Conservation (phyloP, 345 rosid species). For the Combretum micranthum region DNA sequence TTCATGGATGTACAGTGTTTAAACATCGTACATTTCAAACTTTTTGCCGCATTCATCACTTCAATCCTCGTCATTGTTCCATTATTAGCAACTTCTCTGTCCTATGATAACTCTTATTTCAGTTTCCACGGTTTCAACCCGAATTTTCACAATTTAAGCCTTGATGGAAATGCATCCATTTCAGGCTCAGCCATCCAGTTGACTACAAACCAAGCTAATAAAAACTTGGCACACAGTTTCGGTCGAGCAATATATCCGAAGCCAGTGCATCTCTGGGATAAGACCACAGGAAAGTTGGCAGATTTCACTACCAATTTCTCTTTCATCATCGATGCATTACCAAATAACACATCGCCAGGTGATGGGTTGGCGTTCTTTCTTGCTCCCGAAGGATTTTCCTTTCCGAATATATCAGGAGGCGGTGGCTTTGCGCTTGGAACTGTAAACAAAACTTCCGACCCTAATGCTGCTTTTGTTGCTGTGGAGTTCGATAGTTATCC, state of each 20-base stretch:
- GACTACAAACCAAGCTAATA: neutral
- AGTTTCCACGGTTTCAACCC: neutral
- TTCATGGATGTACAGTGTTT: too few relatives aligned
- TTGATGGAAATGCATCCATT: neutral
- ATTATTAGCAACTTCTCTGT: too few relatives aligned
- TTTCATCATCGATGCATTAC: neutral
- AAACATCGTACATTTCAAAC: too few relatives aligned
- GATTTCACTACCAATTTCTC: neutral
- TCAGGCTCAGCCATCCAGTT: neutral
- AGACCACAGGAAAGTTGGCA: neutral
- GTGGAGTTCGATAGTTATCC: neutral
- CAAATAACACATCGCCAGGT: neutral
- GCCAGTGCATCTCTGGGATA: constrained; percentile 1
- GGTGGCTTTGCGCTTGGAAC: neutral
- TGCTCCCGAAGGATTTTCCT: neutral
- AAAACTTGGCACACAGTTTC: neutral
- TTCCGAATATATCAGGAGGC: neutral
- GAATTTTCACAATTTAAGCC: neutral
- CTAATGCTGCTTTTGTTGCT: neutral
- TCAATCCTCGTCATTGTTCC: too few relatives aligned
- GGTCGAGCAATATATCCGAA: neutral
- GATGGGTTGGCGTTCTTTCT: neutral
- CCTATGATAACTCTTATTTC: too few relatives aligned
- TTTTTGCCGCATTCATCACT: too few relatives aligned
- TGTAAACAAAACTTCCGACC: neutral